These are phyloP conservation scores for Globisporangium camurandrum DNA, from an alignment of 352 stramenopile species.

Conservation along the genomic window DNA sequence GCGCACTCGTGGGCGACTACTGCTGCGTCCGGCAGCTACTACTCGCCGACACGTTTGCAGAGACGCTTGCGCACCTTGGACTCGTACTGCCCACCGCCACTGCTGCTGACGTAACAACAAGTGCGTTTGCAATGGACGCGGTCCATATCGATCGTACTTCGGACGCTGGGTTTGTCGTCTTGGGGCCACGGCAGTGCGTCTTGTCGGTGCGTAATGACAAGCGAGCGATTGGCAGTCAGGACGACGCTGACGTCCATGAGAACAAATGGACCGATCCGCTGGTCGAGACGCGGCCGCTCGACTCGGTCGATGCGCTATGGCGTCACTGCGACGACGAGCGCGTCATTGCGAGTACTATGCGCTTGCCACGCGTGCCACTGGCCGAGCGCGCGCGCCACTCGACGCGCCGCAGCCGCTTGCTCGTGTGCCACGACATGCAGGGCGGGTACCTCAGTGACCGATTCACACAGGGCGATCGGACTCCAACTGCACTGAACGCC, in stretches of 20 bases:
- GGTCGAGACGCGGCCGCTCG: slow-evolving; percentile 22
- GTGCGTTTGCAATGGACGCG: not conserved
- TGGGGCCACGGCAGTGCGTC: slow-evolving; percentile 17
- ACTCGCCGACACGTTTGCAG: slow-evolving; percentile 2
- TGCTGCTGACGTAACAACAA: no score
- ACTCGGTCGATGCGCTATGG: slow-evolving; percentile 22
- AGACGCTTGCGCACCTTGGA: slow-evolving; percentile 11
- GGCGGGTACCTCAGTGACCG: slow-evolving; percentile 36
- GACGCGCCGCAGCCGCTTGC: slow-evolving; percentile 31
- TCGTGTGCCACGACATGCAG: slow-evolving; percentile 54
- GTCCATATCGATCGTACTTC: slow-evolving; percentile 19
- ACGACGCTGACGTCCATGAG: no score
- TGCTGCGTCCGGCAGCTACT: slow-evolving; percentile 14
- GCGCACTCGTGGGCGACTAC: slow-evolving; percentile 13
- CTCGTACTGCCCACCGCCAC: no score
- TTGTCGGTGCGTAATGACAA: slow-evolving; percentile 3
- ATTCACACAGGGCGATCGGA: slow-evolving; percentile 21
- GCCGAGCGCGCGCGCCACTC: slow-evolving; percentile 16
- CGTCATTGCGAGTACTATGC: not conserved
- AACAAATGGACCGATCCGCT: no score
- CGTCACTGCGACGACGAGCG: slow-evolving; percentile 10
- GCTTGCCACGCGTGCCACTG: slow-evolving; percentile 16
- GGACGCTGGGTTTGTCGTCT: slow-evolving; percentile 22
- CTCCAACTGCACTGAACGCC: slow-evolving; percentile 18
- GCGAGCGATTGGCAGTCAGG: not conserved